Conservation (phyloP, 768 basidiomycete genomes). For the Vishniacozyma victoriae region DNA sequence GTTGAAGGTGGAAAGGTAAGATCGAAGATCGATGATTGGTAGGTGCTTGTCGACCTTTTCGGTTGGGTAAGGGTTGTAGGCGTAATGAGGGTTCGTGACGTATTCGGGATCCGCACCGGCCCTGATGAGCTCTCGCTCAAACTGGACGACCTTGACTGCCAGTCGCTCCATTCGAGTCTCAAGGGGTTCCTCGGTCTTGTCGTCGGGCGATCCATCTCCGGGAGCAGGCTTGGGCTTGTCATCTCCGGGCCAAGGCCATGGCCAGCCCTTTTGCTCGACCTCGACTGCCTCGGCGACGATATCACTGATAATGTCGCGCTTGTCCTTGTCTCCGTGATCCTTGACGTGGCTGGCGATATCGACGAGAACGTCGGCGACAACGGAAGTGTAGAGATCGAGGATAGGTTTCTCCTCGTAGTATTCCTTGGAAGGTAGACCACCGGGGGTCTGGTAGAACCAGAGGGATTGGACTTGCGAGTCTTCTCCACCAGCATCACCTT, state of each 20-base stretch:
- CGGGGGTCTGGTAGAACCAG: constrained; percentile 73
- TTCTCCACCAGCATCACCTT: constrained; percentile 71
- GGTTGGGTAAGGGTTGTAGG: constrained; percentile 78
- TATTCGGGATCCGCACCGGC: constrained; percentile 67
- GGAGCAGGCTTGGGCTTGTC: not conserved
- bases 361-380: constrained; percentile 63
- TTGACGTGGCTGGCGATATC: constrained; percentile 52
- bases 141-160: constrained; percentile 64
- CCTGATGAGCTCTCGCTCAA: constrained; percentile 71
- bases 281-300: constrained; percentile 15
- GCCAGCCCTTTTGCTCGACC: constrained; percentile 47
- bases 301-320: constrained; percentile 12
- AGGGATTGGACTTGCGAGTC: constrained; percentile 81
- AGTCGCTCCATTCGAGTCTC: constrained; percentile 58
- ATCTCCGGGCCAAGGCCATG: constrained; percentile 51
- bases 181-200: constrained; percentile 49
- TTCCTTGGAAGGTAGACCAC: constrained; percentile 89
- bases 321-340: constrained; percentile 6
- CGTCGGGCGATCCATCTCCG: not conserved
- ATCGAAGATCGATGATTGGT: constrained; percentile 69
- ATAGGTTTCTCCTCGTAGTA: constrained; percentile 77
- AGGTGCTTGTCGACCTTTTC: constrained; percentile 64
- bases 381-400: constrained; percentile 62
- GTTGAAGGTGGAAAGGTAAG: constrained; percentile 81
- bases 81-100: constrained; percentile 69